Evolutionary conservation across 75 land plant species (phyloP).

Genomic region (Pinus albicaulis): DNA sequence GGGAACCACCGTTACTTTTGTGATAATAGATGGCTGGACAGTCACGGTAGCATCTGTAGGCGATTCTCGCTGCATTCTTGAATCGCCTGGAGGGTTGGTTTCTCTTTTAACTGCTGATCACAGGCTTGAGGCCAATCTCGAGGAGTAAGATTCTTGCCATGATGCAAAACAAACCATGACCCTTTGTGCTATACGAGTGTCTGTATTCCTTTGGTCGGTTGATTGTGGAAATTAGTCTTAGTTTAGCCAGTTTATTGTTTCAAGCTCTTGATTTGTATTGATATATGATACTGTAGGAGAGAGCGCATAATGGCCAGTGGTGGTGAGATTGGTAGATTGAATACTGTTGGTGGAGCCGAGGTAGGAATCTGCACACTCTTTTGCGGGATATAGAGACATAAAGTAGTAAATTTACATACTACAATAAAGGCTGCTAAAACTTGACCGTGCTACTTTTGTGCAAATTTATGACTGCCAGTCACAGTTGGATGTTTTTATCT

Average conservation of each 20-base stretch:
- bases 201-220: neutral
- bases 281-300: conserved; percentile 29
- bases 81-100: conserved; percentile 72
- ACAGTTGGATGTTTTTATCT: neutral
- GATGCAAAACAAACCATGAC: neutral
- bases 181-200: neutral
- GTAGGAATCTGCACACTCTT: conserved; percentile 23
- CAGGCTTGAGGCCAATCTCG: conserved; percentile 77
- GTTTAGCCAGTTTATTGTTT: neutral
- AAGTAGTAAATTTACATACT: neutral
- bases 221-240: neutral
- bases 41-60: conserved; percentile 89
- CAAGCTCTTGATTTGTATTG: neutral
- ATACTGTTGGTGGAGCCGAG: conserved; percentile 83
- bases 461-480: neutral
- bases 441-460: neutral
- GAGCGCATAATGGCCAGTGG: conserved; percentile 90
- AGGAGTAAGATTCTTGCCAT: conserved; percentile 53
- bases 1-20: conserved; percentile 89
- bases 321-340: conserved; percentile 96
- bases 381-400: neutral
- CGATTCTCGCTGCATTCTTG: conserved; percentile 78
- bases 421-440: neutral
- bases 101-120: conserved; percentile 77
- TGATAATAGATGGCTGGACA: conserved; percentile 71